Percentiles rank a stretch among this genome's conserved stretches.
phyloP scores from a whole-genome alignment of 1,284 basidiomycete genomes.

The Ceratobasidium sp. region DNA sequence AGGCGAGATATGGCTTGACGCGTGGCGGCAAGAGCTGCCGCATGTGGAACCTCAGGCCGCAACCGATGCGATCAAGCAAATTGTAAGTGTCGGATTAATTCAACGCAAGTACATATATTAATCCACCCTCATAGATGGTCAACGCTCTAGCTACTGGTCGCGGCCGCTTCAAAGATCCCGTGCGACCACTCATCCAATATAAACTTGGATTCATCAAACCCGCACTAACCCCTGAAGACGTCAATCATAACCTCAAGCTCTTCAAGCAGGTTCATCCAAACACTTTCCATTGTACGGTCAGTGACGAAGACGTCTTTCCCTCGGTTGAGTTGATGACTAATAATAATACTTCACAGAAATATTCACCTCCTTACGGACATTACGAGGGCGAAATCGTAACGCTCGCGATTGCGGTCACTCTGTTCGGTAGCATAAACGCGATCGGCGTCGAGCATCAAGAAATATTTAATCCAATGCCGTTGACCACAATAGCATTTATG shows the following conservation, averaged over 20 bases:
- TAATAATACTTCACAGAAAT: neutral
- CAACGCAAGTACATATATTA: neutral
- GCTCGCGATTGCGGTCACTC: neutral
- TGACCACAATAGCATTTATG: neutral
- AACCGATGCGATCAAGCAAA: neutral
- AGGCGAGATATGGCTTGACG: neutral
- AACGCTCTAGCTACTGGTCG: neutral
- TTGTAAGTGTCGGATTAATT: neutral
- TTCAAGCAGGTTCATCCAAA: neutral
- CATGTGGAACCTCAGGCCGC: neutral
- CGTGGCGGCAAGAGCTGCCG: neutral
- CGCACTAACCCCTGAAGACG: neutral
- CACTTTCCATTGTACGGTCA: constrained; percentile 3
- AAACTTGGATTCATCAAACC: neutral
- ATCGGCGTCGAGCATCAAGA: neutral
- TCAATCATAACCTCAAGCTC: constrained; percentile 1
- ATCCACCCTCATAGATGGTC: neutral
- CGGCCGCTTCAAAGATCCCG: constrained; percentile 8
- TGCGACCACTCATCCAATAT: neutral
- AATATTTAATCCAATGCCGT: neutral
- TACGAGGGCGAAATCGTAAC: neutral
- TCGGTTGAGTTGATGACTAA: neutral
- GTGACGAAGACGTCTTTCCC: neutral
- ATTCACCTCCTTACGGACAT: constrained; percentile 1
- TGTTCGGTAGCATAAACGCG: neutral